Percentiles rank a stretch among this genome's conserved stretches.
Evolutionary conservation across 352 stramenopile genomes (phyloP).

Genomic region (Phytophthora macrochlamydospora): DNA sequence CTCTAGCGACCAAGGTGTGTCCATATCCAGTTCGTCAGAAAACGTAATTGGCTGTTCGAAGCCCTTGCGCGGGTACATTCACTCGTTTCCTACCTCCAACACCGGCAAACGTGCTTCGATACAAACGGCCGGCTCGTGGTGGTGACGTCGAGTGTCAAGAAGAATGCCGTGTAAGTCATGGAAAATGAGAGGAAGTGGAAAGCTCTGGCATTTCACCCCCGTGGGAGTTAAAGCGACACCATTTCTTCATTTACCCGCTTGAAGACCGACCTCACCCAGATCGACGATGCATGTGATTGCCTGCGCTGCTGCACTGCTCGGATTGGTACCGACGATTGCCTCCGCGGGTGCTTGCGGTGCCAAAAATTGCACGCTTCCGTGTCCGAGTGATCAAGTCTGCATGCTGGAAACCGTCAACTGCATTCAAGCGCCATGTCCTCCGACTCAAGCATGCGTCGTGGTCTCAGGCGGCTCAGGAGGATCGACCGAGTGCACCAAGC

Average conservation of each 20-base stretch:
- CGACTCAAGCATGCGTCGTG: constrained; percentile 15
- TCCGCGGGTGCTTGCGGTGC: background rate
- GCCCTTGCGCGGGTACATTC: background rate
- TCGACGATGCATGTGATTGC: background rate
- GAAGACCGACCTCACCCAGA: too few relatives aligned
- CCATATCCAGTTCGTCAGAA: constrained; percentile 11
- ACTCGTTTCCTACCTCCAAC: too few relatives aligned
- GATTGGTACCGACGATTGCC: background rate
- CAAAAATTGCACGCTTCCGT: constrained; percentile 15
- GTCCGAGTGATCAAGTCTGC: constrained; percentile 3
- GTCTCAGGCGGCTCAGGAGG: background rate
- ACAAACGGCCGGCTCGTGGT: too few relatives aligned
- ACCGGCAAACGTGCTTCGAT: too few relatives aligned
- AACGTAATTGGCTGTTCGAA: background rate
- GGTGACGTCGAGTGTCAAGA: too few relatives aligned
- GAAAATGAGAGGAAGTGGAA: too few relatives aligned
- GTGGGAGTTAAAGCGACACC: too few relatives aligned
- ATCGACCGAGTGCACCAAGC: constrained; percentile 4
- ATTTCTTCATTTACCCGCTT: too few relatives aligned
- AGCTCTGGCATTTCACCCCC: too few relatives aligned
- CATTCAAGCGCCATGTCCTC: constrained; percentile 10
- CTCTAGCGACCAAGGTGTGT: constrained; percentile 6
- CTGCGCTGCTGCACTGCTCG: background rate
- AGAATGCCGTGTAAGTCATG: too few relatives aligned
- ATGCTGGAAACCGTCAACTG: constrained; percentile 12